Base-by-base conservation (phyloP, 1,284 basidiomycete species). In the Anthracocystis walkeri region DNA sequence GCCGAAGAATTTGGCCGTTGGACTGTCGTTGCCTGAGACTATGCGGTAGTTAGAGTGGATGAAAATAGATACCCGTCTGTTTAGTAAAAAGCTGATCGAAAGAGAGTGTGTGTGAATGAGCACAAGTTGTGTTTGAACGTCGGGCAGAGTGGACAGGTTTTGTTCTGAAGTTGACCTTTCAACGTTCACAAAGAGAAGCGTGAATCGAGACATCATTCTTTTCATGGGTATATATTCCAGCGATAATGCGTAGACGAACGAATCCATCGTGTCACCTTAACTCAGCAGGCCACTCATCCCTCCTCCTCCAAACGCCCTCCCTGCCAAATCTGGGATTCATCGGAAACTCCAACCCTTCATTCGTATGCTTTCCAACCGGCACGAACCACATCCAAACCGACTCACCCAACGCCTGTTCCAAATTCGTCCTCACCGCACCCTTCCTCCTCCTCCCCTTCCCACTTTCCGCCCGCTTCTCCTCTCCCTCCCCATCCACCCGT, bases 1-100 rank as follows among this genome's bases (percentile, higher is more conserved):
- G 5, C 76, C 76, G 0, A 78, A 78, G 52, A 65, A 65, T 49
- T 46, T 78, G 27, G 76, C 57, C 2, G 76, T 78, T 1, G 76
- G 76, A 0, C 27, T 78, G 38, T 69, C 65, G 41, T 25, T 78
- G 25, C 76, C 76, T 0, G 76, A 78, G 21, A 68, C 71, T 7
- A 62, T 75, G 73, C 67, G 64, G 8, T 65, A n/a, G n/a, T n/a
- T n/a, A 42, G 46, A 16, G n/a, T 40, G 25, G 45, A 29, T 8
- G 42, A 45, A 29, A 53, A 38, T 49, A 20, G 12, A 38, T 40
- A 29, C 55, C 45, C 33, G n/a, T n/a, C n/a, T n/a, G n/a, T n/a
- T n/a, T n/a, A n/a, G n/a, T n/a, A n/a, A n/a, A n/a, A n/a, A n/a
- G n/a, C n/a, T n/a, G n/a, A n/a, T n/a, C n/a, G n/a, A 18, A 14